These are phyloP conservation scores for Papiliotrema fonsecae DNA, from an alignment of 1,284 basidiomycete genomes.

Conservation along the genomic window DNA sequence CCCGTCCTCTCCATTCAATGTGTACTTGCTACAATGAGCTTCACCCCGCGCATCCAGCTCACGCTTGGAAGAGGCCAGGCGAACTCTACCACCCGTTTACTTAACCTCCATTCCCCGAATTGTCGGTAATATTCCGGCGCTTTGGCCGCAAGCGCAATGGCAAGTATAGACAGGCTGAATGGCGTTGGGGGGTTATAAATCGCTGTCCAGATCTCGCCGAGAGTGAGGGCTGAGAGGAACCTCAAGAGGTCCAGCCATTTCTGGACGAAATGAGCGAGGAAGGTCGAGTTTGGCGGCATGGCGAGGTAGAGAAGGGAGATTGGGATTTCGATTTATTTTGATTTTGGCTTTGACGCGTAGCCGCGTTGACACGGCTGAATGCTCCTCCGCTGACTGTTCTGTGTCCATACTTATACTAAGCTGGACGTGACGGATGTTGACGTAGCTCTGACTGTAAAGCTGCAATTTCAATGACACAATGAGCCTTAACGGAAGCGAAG, in stretches of 20 bases:
- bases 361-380: background rate
- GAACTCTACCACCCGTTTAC: constrained; percentile 60
- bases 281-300: background rate
- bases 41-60: constrained; percentile 48
- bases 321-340: background rate
- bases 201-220: constrained; percentile 29
- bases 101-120: constrained; percentile 11
- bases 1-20: constrained; percentile 22
- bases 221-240: constrained; percentile 25
- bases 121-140: constrained; percentile 6
- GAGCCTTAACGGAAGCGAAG: no score
- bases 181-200: constrained; percentile 33
- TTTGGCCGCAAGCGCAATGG: constrained; percentile 16
- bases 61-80: constrained; percentile 58
- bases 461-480: no score
- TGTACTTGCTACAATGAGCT: constrained; percentile 21
- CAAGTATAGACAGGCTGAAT: constrained; percentile 16
- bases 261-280: background rate
- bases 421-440: no score
- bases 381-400: constrained; percentile 1
- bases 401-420: no score
- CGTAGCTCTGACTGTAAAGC: no score
- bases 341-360: background rate
- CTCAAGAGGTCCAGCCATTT: background rate
- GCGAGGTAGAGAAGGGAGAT: background rate